Evolutionary conservation across 2,329 filamentous ascomycete species (phyloP).

Genomic region (Xylariaceae sp.): DNA sequence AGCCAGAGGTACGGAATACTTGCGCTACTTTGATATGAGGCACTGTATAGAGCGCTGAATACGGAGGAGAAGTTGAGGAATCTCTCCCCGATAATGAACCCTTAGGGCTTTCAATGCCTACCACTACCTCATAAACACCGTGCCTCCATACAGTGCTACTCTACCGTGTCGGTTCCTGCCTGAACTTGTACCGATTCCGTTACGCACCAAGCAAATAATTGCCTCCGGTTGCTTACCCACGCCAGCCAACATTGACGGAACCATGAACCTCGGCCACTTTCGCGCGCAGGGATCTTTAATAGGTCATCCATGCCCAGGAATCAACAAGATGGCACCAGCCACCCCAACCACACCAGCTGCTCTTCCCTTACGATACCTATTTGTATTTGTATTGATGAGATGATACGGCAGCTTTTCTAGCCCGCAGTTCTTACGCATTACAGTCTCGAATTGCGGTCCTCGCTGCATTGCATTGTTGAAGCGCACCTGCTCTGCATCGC

Average conservation of each 20-base stretch:
- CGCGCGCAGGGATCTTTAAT: conserved; percentile 11
- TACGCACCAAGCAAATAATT: not conserved
- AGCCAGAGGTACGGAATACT: too few relatives aligned
- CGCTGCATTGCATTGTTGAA: not conserved
- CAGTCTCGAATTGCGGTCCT: conserved; percentile 2
- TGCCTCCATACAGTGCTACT: too few relatives aligned
- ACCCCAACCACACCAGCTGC: conserved; percentile 18
- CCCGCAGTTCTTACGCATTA: not conserved
- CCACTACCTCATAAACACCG: too few relatives aligned
- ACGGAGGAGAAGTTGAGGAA: too few relatives aligned
- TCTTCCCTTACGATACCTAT: not conserved
- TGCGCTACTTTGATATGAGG: too few relatives aligned
- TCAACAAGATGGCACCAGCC: conserved; percentile 22
- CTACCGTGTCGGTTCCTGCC: too few relatives aligned
- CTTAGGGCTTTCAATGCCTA: too few relatives aligned
- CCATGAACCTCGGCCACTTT: conserved; percentile 12
- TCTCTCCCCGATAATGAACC: too few relatives aligned
- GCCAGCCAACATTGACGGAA: conserved; percentile 13
- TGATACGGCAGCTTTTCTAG: conserved; percentile 2
- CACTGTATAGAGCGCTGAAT: too few relatives aligned
- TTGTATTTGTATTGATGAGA: conserved; percentile 4
- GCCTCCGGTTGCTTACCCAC: conserved; percentile 8
- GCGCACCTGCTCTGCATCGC: not conserved
- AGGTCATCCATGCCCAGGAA: conserved; percentile 7
- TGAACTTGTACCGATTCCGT: not conserved